Conservation (phyloP, 352 stramenopile species). For the Phytophthora citrophthora region DNA sequence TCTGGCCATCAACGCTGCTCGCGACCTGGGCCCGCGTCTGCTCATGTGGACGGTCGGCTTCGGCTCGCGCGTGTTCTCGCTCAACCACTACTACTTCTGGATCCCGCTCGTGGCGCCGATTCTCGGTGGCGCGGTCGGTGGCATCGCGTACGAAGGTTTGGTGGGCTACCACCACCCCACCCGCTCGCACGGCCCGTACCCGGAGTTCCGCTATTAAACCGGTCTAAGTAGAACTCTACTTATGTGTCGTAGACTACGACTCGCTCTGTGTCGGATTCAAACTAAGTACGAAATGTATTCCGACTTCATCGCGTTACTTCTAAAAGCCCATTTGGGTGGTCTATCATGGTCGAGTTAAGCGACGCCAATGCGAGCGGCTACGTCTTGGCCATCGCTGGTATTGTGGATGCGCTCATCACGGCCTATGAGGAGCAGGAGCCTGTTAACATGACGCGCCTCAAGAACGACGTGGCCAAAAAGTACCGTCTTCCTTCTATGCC, state of each 20-base stretch:
- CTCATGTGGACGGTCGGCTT: conserved; percentile 71
- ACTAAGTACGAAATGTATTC: too few species aligned
- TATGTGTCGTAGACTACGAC: too few species aligned
- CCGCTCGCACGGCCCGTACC: conserved; percentile 33
- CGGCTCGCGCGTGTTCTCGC: conserved; percentile 72
- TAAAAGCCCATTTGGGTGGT: neutral
- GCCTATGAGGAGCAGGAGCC: conserved; percentile 90
- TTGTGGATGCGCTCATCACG: conserved; percentile 92
- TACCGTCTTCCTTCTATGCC: conserved; percentile 93
- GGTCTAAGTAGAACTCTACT: neutral
- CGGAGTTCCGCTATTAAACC: conserved; percentile 31
- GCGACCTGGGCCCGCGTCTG: conserved; percentile 69
- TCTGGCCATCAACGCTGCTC: conserved; percentile 73
- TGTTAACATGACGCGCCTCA: conserved; percentile 95
- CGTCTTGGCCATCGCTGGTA: conserved; percentile 87
- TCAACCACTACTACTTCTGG: conserved; percentile 76
- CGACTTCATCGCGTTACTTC: neutral
- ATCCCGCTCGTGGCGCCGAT: conserved; percentile 72
- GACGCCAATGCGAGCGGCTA: conserved; percentile 45
- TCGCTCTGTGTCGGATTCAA: too few species aligned
- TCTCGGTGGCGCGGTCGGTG: conserved; percentile 57
- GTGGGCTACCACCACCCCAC: conserved; percentile 60
- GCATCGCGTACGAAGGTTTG: conserved; percentile 65
- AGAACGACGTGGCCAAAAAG: conserved; percentile 90
- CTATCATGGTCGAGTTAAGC: neutral